phyloP scores from a whole-genome alignment of 2,329 filamentous ascomycete species.

The Chalara sp. region DNA sequence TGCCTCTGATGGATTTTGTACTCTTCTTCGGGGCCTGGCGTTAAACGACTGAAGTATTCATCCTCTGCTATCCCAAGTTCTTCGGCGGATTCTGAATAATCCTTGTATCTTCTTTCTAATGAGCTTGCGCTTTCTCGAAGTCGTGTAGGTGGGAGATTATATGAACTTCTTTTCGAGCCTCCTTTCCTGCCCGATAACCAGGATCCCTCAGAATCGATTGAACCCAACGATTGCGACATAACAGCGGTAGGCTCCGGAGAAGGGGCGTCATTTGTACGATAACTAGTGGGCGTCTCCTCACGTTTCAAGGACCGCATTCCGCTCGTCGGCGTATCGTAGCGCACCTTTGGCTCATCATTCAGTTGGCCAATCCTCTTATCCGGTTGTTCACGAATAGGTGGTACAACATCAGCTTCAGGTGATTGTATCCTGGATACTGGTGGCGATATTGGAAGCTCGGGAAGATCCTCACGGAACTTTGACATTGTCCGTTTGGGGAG shows the following conservation, averaged over 20 bases:
- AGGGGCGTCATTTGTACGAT: conserved; percentile 31
- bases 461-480: conserved; percentile 86
- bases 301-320: conserved; percentile 35
- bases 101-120: conserved; percentile 37
- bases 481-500: conserved; percentile 76
- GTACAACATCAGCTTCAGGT: conserved; percentile 52
- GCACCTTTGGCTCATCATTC: conserved; percentile 29
- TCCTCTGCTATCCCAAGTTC: conserved; percentile 62
- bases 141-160: conserved; percentile 35
- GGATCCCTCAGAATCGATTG: conserved; percentile 90
- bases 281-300: conserved; percentile 38
- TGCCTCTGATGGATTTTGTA: conserved; percentile 29
- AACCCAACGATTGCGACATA: conserved; percentile 80
- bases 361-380: conserved; percentile 19
- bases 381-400: conserved; percentile 27
- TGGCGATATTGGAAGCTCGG: conserved; percentile 79
- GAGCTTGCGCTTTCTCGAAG: conserved; percentile 35
- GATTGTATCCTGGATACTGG: conserved; percentile 77
- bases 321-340: conserved; percentile 42
- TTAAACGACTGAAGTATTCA: conserved; percentile 61
- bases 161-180: conserved; percentile 37
- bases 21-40: conserved; percentile 29
- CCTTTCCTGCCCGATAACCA: conserved; percentile 77
- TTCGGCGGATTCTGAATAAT: conserved; percentile 56
- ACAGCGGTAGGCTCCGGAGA: conserved; percentile 45